These are phyloP conservation scores for Pisolithus microcarpus DNA, from an alignment of 768 basidiomycete species.

Conservation along the genomic window DNA sequence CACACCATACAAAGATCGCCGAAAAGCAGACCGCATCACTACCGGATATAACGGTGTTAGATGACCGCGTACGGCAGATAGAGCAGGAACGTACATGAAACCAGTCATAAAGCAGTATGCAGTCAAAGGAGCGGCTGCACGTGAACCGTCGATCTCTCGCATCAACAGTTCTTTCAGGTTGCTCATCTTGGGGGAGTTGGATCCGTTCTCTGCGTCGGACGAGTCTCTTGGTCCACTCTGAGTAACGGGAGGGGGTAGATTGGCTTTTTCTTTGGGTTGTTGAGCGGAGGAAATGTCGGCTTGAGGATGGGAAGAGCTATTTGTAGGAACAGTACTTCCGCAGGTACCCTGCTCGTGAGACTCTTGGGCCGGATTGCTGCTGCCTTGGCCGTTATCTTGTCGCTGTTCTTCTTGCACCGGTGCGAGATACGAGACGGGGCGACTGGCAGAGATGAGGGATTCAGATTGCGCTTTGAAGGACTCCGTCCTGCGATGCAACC, in stretches of 20 bases:
- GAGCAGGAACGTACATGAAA: slow-evolving; percentile 44
- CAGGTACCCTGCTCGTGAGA: neutral
- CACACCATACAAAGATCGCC: slow-evolving; percentile 74
- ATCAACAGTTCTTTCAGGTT: neutral
- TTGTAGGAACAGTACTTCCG: neutral
- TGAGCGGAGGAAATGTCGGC: neutral
- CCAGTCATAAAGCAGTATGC: slow-evolving; percentile 72
- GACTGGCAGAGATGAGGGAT: slow-evolving; percentile 10
- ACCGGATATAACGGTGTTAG: neutral
- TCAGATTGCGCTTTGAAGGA: slow-evolving; percentile 9
- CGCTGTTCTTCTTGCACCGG: too few species aligned
- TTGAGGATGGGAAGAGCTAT: neutral
- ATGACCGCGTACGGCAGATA: neutral
- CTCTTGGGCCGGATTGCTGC: neutral
- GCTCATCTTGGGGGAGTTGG: neutral
- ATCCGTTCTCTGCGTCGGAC: neutral
- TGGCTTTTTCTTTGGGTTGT: neutral
- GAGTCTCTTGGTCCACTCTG: slow-evolving; percentile 1
- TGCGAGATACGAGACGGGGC: too few species aligned
- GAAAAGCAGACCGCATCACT: slow-evolving; percentile 67
- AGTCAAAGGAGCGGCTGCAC: slow-evolving; percentile 44
- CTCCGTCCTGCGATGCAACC: slow-evolving; percentile 8
- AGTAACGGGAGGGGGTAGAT: neutral
- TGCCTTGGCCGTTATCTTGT: too few species aligned
- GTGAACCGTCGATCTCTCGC: slow-evolving; percentile 9